Evolutionary conservation across 345 rosid species (phyloP).

Genomic region (Cochlearia excelsa): DNA sequence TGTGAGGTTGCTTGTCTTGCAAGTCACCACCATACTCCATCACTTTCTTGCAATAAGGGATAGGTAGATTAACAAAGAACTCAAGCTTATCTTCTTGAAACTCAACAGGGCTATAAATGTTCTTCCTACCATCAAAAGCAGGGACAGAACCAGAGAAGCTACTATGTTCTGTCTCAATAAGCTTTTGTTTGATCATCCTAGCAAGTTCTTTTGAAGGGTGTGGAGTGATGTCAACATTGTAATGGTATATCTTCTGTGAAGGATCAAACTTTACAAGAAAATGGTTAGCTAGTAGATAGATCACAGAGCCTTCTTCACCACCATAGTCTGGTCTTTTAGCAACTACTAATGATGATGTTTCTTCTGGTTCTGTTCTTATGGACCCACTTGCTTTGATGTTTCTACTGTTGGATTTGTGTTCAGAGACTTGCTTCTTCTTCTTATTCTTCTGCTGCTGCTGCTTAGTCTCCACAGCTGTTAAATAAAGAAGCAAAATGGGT

Average conservation of each 20-base stretch:
- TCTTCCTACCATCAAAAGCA: conserved; percentile 81
- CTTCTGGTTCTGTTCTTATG: conserved; percentile 15
- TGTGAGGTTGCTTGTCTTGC: conserved; percentile 54
- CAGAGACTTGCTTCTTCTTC: conserved; percentile 35
- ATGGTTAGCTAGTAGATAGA: conserved; percentile 89
- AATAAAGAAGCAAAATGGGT: conserved; percentile 14
- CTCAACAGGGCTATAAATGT: conserved; percentile 79
- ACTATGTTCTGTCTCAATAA: conserved; percentile 54
- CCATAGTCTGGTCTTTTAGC: conserved; percentile 84
- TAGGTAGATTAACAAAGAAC: conserved; percentile 78
- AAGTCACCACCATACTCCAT: conserved; percentile 37
- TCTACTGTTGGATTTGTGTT: conserved; percentile 41
- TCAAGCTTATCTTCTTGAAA: conserved; percentile 82
- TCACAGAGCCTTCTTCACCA: conserved; percentile 70
- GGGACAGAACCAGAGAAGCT: conserved; percentile 63
- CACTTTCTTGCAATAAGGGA: conserved; percentile 45
- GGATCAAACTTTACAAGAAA: conserved; percentile 76
- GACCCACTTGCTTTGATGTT: conserved; percentile 39
- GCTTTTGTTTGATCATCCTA: conserved; percentile 76
- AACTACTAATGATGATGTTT: conserved; percentile 43
- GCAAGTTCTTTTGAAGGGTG: conserved; percentile 77
- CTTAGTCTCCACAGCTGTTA: conserved; percentile 42
- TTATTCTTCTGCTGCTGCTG: conserved; percentile 28
- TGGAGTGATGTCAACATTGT: conserved; percentile 84
- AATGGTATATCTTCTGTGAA: conserved; percentile 70